Percentiles rank a stretch among this genome's conserved stretches.
Evolutionary conservation across 306 rosid genomes (phyloP).

Genomic region (Carpinus viminea): DNA sequence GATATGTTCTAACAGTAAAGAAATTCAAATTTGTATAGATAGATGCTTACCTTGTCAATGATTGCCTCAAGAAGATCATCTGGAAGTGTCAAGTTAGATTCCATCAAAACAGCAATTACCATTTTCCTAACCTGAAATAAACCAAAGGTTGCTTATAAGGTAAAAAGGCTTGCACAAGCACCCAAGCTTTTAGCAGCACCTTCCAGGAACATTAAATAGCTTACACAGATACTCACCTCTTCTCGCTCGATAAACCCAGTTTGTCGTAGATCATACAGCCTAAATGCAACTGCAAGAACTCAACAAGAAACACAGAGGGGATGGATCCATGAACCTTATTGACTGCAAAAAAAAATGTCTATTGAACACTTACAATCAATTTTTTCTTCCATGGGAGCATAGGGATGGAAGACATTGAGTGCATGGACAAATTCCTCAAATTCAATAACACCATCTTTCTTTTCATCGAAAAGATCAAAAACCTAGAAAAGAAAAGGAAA

Average conservation of each 20-base stretch:
- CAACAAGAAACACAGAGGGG: constrained; percentile 22
- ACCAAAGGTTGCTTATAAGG: constrained; percentile 18
- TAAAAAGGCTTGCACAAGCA: not conserved
- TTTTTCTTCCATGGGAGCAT: constrained; percentile 67
- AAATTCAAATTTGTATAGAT: constrained; percentile 12
- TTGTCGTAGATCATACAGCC: constrained; percentile 76
- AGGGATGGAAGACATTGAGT: constrained; percentile 74
- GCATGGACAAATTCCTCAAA: constrained; percentile 79
- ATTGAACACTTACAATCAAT: constrained; percentile 62
- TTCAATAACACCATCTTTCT: constrained; percentile 75
- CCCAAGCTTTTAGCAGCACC: not conserved
- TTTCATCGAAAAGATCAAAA: constrained; percentile 78
- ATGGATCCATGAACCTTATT: constrained; percentile 15
- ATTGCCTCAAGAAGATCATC: constrained; percentile 82
- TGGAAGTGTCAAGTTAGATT: constrained; percentile 55
- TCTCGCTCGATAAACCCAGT: constrained; percentile 81
- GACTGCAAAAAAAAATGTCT: constrained; percentile 14
- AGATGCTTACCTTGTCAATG: constrained; percentile 53
- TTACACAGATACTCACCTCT: constrained; percentile 58
- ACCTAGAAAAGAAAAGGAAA: constrained; percentile 41
- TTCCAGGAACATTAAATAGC: not conserved
- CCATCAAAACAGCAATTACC: constrained; percentile 72
- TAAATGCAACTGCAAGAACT: constrained; percentile 67
- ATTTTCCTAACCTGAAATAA: constrained; percentile 78
- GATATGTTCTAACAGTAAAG: not conserved